Evolutionary conservation across 495 filamentous ascomycete genomes (phyloP), one percentile per base, ranked within the genome.

Genomic region (Glarea lozoyensis): DNA sequence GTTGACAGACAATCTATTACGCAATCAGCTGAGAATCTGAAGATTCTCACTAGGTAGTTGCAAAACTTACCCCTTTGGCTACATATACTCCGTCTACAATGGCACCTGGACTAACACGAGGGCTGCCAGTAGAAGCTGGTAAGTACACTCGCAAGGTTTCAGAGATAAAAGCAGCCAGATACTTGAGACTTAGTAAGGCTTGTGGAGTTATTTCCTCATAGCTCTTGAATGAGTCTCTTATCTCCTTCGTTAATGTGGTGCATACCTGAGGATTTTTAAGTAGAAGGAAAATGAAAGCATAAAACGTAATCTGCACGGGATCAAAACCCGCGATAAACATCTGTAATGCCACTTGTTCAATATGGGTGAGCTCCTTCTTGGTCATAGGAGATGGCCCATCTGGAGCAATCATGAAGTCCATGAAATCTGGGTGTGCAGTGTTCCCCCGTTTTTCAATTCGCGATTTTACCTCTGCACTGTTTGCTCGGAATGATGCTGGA

Each of bases 51-150:
- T n/a, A 7, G 25, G 25, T 7, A 7, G n/a, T 29, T n/a, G 25
- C 21, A 13, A 18, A 17, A 32, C 30, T 36, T 37, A 44, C 42
- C n/a, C 78, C 78, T 0, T 54, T 61, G 2, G 79, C 76, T 18
- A 83, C 52, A 41, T 50, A 56, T 25, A 74, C 57, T 35, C 69
- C 74, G 46, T 75, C 72, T 43, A 85, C 66, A 12, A 59, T 64
- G 2, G 70, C 60, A 12, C 40, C 22, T 3, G 43, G 43, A 5
- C 15, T 22, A 1, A 40, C 6, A 7, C 43, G 12, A 1, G 15
- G 43, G 3, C 32, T 18, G 0, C 36, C 36, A 9, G 23, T 23
- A 2, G 24, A 17, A 5, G 20, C 22, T 0, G 32, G 20, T 3
- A 29, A 25, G 7, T 22, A 21, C 6, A 46, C 23, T 33, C 43